Evolutionary conservation across 805 yeast species (phyloP).

Genomic region (Saccharomycopsis microspora): DNA sequence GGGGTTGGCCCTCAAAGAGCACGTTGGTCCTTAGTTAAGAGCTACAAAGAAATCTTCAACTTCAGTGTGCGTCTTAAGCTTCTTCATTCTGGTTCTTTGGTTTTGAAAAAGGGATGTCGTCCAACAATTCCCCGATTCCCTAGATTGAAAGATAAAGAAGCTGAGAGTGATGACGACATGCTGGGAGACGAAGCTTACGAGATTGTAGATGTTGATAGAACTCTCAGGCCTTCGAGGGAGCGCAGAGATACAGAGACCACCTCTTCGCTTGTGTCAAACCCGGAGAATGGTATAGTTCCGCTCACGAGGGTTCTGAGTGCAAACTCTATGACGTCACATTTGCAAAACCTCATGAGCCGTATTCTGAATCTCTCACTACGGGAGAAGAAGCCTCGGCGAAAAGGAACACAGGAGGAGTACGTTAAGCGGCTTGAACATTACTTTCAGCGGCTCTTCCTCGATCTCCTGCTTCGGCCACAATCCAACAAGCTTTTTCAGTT

Average conservation of each 20-base stretch:
- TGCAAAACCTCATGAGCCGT: conserved; percentile 10
- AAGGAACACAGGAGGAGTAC: not conserved
- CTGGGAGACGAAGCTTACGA: not conserved
- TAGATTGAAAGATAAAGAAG: conserved; percentile 6
- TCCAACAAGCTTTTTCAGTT: conserved; percentile 77
- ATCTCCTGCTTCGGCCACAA: conserved; percentile 63
- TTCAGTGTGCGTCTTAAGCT: conserved; percentile 7
- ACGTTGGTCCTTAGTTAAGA: conserved; percentile 71
- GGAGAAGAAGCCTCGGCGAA: not conserved
- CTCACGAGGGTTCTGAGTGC: not conserved
- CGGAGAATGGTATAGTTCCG: not conserved
- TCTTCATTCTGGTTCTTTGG: conserved; percentile 3
- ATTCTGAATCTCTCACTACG: conserved; percentile 5
- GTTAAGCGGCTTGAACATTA: conserved; percentile 44
- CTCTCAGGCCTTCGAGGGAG: not conserved
- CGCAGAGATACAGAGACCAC: not conserved
- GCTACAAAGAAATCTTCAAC: conserved; percentile 57
- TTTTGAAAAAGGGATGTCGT: conserved; percentile 4
- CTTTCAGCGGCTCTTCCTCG: conserved; percentile 45
- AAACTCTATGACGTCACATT: conserved; percentile 6
- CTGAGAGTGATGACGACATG: not conserved
- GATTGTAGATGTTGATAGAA: not conserved
- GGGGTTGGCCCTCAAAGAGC: conserved; percentile 75
- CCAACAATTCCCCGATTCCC: conserved; percentile 14
- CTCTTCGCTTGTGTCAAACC: not conserved